phyloP scores from a whole-genome alignment of 129 eudicot genomes.

The Ambrosia artemisiifolia region DNA sequence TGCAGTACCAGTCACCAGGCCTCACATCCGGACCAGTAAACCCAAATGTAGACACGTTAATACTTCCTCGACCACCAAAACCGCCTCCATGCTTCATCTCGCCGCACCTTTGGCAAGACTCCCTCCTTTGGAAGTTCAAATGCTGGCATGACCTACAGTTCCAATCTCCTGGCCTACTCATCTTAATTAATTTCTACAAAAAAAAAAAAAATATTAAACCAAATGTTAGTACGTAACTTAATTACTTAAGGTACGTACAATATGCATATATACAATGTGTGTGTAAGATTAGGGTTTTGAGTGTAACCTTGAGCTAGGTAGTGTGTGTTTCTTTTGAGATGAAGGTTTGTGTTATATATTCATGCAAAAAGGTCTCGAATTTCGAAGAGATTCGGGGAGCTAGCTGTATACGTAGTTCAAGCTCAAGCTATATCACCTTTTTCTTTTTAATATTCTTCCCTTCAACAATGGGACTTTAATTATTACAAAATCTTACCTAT shows the following conservation, averaged over 20 bases:
- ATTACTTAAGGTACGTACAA: no score
- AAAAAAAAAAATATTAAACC: background rate
- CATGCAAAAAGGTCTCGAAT: conserved; percentile 44
- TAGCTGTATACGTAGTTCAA: conserved; percentile 35
- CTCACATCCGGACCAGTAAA: conserved; percentile 88
- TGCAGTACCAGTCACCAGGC: conserved; percentile 99
- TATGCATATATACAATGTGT: background rate
- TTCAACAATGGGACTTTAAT: conserved; percentile 42
- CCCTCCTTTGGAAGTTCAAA: conserved; percentile 96
- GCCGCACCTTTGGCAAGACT: conserved; percentile 94
- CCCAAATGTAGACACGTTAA: conserved; percentile 39
- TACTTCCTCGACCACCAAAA: conserved; percentile 42
- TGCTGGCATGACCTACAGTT: conserved; percentile 99
- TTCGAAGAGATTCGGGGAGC: conserved; percentile 46
- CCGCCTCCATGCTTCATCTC: conserved; percentile 66
- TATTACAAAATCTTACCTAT: background rate
- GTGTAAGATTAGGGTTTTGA: conserved; percentile 8
- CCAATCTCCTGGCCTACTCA: conserved; percentile 99
- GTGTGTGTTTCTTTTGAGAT: conserved; percentile 24
- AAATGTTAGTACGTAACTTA: background rate
- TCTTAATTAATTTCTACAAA: conserved; percentile 24
- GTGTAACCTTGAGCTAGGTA: conserved; percentile 23
- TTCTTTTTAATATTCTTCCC: conserved; percentile 50
- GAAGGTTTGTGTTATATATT: conserved; percentile 40
- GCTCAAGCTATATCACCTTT: conserved; percentile 42